Conservation (phyloP, 345 rosid genomes). For the Corchorus olitorius region DNA sequence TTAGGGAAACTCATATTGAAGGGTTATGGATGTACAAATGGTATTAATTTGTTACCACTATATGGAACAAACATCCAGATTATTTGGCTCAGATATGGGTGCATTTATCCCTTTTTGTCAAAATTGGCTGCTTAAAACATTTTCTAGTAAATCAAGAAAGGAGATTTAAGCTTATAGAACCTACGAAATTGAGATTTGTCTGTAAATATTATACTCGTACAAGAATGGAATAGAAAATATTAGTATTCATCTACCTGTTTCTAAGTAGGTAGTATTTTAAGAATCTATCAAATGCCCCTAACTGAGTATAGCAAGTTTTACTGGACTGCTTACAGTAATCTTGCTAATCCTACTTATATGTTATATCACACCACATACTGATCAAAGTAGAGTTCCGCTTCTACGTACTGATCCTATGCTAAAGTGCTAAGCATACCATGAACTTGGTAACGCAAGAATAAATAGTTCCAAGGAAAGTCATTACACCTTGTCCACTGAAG, state of each 20-base stretch:
- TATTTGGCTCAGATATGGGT: not conserved
- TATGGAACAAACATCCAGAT: not conserved
- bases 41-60: not conserved
- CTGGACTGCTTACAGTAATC: not conserved
- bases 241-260: not conserved
- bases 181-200: not conserved
- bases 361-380: not conserved
- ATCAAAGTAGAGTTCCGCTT: not conserved
- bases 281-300: not conserved
- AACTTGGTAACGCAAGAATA: not conserved
- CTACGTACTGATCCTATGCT: not conserved
- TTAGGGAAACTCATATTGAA: not conserved
- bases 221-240: not conserved
- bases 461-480: not conserved
- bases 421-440: not conserved
- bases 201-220: not conserved
- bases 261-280: not conserved
- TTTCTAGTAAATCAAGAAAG: not conserved
- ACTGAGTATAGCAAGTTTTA: not conserved
- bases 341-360: not conserved
- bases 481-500: not conserved
- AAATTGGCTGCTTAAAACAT: not conserved
- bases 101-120: not conserved
- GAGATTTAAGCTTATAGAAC: not conserved
- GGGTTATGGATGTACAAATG: not conserved